Percentiles rank a stretch among this genome's conserved stretches.
phyloP scores from a whole-genome alignment of 768 basidiomycete genomes.

The Auricularia cornea region DNA sequence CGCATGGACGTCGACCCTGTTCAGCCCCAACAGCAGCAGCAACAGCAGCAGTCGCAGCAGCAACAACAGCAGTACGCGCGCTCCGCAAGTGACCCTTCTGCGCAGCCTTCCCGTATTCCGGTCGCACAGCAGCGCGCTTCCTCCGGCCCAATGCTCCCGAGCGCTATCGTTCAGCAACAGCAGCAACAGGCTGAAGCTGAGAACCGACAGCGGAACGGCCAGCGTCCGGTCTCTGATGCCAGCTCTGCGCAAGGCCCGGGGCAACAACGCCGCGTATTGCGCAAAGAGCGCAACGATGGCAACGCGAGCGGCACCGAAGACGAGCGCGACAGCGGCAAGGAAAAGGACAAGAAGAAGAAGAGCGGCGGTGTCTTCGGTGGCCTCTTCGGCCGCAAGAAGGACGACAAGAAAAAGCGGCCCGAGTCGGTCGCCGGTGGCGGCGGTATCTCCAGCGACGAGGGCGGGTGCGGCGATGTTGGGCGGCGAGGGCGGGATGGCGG shows the following conservation, averaged over 20 bases:
- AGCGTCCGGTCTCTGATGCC: constrained; percentile 45
- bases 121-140: constrained; percentile 5
- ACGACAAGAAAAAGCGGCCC: constrained; percentile 44
- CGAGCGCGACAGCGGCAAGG: constrained; percentile 35
- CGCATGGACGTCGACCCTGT: constrained; percentile 21
- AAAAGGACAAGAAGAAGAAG: constrained; percentile 50
- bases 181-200: constrained; percentile 20
- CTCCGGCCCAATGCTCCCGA: constrained; percentile 27
- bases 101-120: constrained; percentile 16
- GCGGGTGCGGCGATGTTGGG: no score
- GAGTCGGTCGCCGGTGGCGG: constrained; percentile 36
- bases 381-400: constrained; percentile 64
- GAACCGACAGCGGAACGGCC: constrained; percentile 37
- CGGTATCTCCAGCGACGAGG: constrained; percentile 33
- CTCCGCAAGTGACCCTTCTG: constrained; percentile 17
- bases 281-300: constrained; percentile 34
- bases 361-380: constrained; percentile 44
- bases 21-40: background rate
- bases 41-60: background rate
- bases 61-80: no score
- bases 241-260: constrained; percentile 3
- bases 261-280: constrained; percentile 24
- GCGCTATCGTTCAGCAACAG: constrained; percentile 27
- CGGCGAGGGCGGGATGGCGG: no score
- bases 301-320: no score